Conservation (phyloP, 176 grass and related monocot species). For the Carex pumila region DNA sequence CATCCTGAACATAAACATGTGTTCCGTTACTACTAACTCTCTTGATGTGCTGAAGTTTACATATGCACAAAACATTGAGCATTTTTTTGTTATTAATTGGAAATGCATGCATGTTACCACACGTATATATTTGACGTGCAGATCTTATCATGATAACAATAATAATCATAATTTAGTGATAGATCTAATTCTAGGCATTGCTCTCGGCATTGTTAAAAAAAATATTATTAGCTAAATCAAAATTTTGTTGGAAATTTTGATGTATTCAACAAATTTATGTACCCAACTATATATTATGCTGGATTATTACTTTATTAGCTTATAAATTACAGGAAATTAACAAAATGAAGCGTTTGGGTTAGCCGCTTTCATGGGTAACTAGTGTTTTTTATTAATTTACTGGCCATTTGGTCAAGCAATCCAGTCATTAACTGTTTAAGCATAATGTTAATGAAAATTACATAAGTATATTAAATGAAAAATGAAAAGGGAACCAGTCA, state of each 20-base stretch:
- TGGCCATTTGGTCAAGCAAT: neutral
- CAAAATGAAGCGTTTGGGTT: neutral
- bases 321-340: neutral
- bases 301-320: neutral
- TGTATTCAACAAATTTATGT: neutral
- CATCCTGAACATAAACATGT: slow-evolving; percentile 2
- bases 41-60: neutral
- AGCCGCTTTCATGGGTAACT: neutral
- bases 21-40: neutral
- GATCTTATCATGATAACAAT: neutral
- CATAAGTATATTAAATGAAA: neutral
- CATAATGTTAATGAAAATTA: neutral
- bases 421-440: neutral
- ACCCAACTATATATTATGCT: neutral
- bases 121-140: neutral
- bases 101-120: slow-evolving; percentile 12
- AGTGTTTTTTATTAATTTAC: neutral
- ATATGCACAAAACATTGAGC: neutral
- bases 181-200: neutral
- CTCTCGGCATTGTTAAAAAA: neutral
- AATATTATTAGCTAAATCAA: neutral
- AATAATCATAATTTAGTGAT: neutral
- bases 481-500: neutral
- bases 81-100: slow-evolving; percentile 10
- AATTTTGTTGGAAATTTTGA: neutral